A percentile compares a stretch with the other conserved stretches of the same genome.
Conservation (phyloP, 2,329 filamentous ascomycete genomes). For the Periconia sp. region DNA sequence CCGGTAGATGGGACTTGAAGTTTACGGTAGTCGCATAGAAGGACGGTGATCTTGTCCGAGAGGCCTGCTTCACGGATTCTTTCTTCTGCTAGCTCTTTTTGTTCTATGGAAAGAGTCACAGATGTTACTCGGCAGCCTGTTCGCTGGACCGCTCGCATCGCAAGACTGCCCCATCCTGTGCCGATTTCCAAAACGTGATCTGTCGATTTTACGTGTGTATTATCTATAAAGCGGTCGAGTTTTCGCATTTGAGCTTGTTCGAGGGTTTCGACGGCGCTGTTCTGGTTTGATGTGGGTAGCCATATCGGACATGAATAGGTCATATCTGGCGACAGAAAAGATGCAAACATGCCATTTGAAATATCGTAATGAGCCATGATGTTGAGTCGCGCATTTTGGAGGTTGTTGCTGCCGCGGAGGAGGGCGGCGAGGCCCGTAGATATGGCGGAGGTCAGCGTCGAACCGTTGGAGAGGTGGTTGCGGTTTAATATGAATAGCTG, state of each 20-base stretch:
- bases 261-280: constrained; percentile 56
- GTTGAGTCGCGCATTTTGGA: constrained; percentile 60
- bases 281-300: constrained; percentile 49
- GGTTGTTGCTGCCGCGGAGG: constrained; percentile 49
- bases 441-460: constrained; percentile 62
- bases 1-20: constrained; percentile 53
- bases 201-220: constrained; percentile 61
- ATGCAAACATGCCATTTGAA: constrained; percentile 74
- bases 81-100: constrained; percentile 67
- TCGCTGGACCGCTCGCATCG: constrained; percentile 66
- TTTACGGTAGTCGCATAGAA: constrained; percentile 69
- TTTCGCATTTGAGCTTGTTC: constrained; percentile 70
- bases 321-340: constrained; percentile 74
- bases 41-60: constrained; percentile 62
- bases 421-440: constrained; percentile 61
- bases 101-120: constrained; percentile 68
- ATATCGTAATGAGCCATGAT: constrained; percentile 75
- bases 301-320: constrained; percentile 74
- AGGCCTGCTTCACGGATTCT: constrained; percentile 64
- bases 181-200: constrained; percentile 77
- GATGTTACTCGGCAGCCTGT: constrained; percentile 71
- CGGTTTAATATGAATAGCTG: constrained; percentile 72
- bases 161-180: constrained; percentile 74
- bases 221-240: constrained; percentile 65
- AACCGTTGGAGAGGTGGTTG: constrained; percentile 64